Evolutionary conservation across 2,329 filamentous ascomycete species (phyloP), one percentile per base, ranked within the genome.

Genomic region (Helminthosporium solani): DNA sequence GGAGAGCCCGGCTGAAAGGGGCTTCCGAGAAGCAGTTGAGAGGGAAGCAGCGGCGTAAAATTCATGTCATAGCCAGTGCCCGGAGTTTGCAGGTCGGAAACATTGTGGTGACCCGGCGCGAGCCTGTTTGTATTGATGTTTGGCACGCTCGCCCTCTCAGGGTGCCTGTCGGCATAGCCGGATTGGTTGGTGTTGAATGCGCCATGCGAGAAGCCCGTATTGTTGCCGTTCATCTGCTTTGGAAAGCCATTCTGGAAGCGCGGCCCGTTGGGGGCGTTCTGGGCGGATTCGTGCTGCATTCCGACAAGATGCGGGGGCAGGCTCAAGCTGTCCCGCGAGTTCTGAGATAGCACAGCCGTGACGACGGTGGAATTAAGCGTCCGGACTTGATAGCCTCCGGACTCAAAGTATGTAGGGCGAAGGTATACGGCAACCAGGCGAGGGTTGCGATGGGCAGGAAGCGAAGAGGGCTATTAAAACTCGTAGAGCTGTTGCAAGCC

Each of bases 1-100:
- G 92, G 92, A 4, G 89, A 96, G 33, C 91, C 94, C 12, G 94
- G 90, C 74, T 97, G 94, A 74, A 97, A 97, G 15, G 94, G 94
- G 72, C 90, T 96, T 38, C 94, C 94, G 40, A 97, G 86, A 20
- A 99, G 83, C 60, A 99, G 79, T 73, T 96, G 90, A 27, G 92
- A 97, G 28, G 94, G 94, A 30, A 99, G 83, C 56, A 99, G 81
- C 55, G 94, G 92, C 9, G 94, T 96, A 73, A 96, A 97, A 74
- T 97, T 94, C 92, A 97, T 96, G 67, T 97, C 94, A 67, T 90
- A 95, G 34, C 82, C 90, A 42, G 90, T 92, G 34, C 88, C 90
- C 14, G 94, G 91, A 19, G 88, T 92, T 57, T 87, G 79, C 82
- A 96, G 83, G 55, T 95, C 90, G 61, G 80, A 81, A 49, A 74